These are phyloP conservation scores for Epichloe uncinata DNA, from an alignment of 2,329 filamentous ascomycete genomes.

Conservation along the genomic window DNA sequence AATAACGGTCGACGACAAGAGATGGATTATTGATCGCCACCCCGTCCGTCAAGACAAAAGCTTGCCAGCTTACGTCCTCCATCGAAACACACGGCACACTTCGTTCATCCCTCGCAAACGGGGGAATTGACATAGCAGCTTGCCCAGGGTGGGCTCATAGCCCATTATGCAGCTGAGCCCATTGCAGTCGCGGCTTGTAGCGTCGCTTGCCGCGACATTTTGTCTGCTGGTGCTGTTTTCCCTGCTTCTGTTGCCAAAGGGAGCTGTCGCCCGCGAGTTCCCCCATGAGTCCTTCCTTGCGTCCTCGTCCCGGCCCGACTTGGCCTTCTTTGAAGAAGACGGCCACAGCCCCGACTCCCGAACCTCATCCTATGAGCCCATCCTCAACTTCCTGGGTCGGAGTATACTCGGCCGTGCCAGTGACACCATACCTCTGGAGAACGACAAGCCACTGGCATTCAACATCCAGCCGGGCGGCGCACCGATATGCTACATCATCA, in stretches of 20 bases:
- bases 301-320: not conserved
- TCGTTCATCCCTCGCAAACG: not conserved
- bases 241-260: slow-evolving; percentile 41
- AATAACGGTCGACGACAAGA: not conserved
- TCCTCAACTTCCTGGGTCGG: slow-evolving; percentile 47
- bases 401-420: slow-evolving; percentile 50
- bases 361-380: slow-evolving; percentile 38
- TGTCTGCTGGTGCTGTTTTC: slow-evolving; percentile 49
- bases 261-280: slow-evolving; percentile 49
- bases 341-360: slow-evolving; percentile 8
- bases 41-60: not conserved
- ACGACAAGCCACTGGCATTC: slow-evolving; percentile 48
- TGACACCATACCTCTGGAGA: slow-evolving; percentile 36
- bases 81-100: not conserved
- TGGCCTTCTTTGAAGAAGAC: not conserved
- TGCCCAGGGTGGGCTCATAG: slow-evolving; percentile 1
- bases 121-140: not conserved
- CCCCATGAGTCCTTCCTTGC: slow-evolving; percentile 4
- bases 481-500: slow-evolving; percentile 26
- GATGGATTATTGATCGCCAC: not conserved
- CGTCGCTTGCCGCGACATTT: slow-evolving; percentile 48
- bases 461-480: slow-evolving; percentile 51
- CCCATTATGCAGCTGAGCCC: slow-evolving; percentile 47
- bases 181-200: slow-evolving; percentile 58
- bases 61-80: not conserved